Percentiles rank a stretch among this genome's conserved stretches.
phyloP scores from a whole-genome alignment of 805 yeast genomes.

The Nakazawaea ambrosiae region DNA sequence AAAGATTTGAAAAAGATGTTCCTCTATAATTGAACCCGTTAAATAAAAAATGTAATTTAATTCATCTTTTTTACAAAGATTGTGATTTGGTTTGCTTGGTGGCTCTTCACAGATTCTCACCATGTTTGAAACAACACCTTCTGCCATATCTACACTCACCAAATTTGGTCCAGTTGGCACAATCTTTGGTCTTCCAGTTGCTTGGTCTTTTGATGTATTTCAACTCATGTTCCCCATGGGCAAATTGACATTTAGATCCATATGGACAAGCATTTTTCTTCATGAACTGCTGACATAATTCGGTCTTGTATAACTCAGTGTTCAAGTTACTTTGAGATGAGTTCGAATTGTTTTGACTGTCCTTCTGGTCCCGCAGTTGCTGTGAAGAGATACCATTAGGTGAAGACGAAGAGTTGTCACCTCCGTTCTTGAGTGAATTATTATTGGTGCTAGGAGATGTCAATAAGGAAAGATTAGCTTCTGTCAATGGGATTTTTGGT shows the following conservation, averaged over 20 bases:
- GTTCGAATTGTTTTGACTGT: background rate
- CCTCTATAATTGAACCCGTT: too few species aligned
- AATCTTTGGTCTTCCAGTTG: conserved; percentile 87
- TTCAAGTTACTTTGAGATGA: conserved; percentile 13
- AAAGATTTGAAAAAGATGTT: too few species aligned
- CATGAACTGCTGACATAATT: conserved; percentile 74
- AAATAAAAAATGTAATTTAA: too few species aligned
- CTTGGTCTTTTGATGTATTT: conserved; percentile 66
- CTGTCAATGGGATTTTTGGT: conserved; percentile 23
- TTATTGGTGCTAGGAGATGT: conserved; percentile 19
- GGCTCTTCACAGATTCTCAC: too few species aligned
- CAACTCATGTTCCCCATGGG: conserved; percentile 79
- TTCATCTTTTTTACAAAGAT: too few species aligned
- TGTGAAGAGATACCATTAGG: background rate
- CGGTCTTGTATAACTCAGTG: conserved; percentile 69
- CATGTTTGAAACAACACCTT: conserved; percentile 89
- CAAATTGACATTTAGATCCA: conserved; percentile 89
- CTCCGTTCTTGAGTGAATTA: conserved; percentile 8
- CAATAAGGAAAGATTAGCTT: conserved; percentile 28
- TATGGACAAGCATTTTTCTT: conserved; percentile 75
- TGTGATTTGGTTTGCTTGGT: too few species aligned
- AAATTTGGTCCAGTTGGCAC: conserved; percentile 78
- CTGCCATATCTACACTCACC: conserved; percentile 86
- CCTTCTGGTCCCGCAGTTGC: background rate
- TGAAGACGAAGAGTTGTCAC: conserved; percentile 9